Evolutionary conservation across 2,329 filamentous ascomycete species (phyloP).

Genomic region (Fusarium sp.): DNA sequence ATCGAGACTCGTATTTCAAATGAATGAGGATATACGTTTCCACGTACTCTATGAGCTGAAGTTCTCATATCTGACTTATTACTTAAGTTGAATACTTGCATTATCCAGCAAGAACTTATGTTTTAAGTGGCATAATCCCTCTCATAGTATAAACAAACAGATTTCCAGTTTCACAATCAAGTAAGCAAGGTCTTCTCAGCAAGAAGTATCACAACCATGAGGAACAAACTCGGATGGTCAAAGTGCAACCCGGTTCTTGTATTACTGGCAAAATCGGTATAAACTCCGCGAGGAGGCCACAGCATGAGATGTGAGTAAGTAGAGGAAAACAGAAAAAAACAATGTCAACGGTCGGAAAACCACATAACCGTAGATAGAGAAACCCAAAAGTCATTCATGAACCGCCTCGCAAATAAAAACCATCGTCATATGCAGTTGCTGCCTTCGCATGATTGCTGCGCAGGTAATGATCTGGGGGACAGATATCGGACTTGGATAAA

Average conservation of each 20-base stretch:
- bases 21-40: background rate
- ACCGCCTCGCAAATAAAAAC: slow-evolving; percentile 48
- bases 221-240: slow-evolving; percentile 23
- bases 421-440: slow-evolving; percentile 48
- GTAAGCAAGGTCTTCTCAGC: no score
- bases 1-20: background rate
- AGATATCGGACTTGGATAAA: slow-evolving; percentile 21
- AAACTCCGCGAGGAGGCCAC: slow-evolving; percentile 47
- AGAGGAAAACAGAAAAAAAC: slow-evolving; percentile 39
- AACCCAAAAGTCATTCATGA: slow-evolving; percentile 50
- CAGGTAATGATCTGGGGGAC: slow-evolving; percentile 22
- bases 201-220: slow-evolving; percentile 1
- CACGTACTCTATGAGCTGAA: background rate
- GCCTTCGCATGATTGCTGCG: slow-evolving; percentile 30
- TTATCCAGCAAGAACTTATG: no score
- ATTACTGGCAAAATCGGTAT: slow-evolving; percentile 50
- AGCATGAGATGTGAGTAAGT: slow-evolving; percentile 43
- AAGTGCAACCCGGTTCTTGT: slow-evolving; percentile 46
- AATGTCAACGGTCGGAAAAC: slow-evolving; percentile 29
- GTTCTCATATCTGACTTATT: no score
- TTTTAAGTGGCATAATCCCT: no score
- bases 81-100: no score
- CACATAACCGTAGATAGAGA: slow-evolving; percentile 39
- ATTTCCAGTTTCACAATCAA: no score
- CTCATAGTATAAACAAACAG: no score